A percentile compares a stretch with the other conserved stretches of the same genome.
phyloP scores from a whole-genome alignment of 495 filamentous ascomycete genomes.

The Bryoglossum gracile region DNA sequence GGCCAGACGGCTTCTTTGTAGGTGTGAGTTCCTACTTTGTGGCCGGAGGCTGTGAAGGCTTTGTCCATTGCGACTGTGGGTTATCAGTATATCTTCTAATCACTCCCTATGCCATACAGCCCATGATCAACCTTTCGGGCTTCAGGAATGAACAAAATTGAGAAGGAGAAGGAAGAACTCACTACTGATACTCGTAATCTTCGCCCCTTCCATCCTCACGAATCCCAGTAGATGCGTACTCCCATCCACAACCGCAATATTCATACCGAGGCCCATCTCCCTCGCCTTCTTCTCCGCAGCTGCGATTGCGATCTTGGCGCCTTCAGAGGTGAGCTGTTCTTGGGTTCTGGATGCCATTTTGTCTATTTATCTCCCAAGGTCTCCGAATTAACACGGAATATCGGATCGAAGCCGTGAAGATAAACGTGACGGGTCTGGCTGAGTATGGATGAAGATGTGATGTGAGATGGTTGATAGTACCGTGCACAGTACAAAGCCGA shows the following conservation, averaged over 20 bases:
- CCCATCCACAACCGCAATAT: constrained; percentile 23
- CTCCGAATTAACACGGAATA: too few relatives aligned
- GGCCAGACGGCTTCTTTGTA: constrained; percentile 27
- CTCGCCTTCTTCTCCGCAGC: constrained; percentile 25
- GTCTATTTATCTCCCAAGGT: too few relatives aligned
- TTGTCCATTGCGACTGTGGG: constrained; percentile 23
- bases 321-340: constrained; percentile 17
- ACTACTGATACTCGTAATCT: constrained; percentile 23
- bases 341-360: constrained; percentile 16
- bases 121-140: neutral
- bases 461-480: too few relatives aligned
- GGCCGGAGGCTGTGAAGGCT: constrained; percentile 27
- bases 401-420: too few relatives aligned
- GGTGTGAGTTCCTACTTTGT: constrained; percentile 20
- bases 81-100: neutral
- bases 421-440: too few relatives aligned
- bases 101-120: too few relatives aligned
- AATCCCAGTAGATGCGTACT: constrained; percentile 21
- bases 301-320: constrained; percentile 21
- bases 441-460: too few relatives aligned
- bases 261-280: constrained; percentile 25
- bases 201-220: constrained; percentile 18
- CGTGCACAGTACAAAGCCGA: too few relatives aligned
- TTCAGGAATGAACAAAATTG: neutral
- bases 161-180: neutral